Evolutionary conservation across 208 protist genomes (phyloP).

Genomic region (Naegleria fowleri): DNA sequence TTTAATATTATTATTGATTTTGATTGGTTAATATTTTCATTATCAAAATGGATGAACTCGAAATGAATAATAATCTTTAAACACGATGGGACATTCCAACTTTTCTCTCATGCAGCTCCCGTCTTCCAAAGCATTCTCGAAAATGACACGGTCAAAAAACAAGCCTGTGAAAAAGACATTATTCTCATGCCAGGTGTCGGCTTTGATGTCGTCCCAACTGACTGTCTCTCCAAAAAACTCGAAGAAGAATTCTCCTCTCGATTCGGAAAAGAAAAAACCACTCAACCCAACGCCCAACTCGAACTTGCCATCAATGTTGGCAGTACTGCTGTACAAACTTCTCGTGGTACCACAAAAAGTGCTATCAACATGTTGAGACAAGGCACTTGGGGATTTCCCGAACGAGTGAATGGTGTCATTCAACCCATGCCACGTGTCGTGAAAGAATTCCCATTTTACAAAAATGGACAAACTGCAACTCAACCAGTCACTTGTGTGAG

Average conservation of each 20-base stretch:
- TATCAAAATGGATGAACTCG: too few relatives aligned
- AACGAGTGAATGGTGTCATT: not conserved
- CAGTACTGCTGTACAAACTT: not conserved
- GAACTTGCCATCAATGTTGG: not conserved
- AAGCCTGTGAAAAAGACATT: slow-evolving; percentile 4
- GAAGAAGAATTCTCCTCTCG: not conserved
- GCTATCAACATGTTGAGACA: not conserved
- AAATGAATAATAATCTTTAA: too few relatives aligned
- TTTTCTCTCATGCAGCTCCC: too few relatives aligned
- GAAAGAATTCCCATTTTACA: not conserved
- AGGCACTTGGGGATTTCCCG: not conserved
- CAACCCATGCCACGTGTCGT: not conserved
- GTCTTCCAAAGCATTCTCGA: not conserved
- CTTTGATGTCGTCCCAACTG: slow-evolving; percentile 20
- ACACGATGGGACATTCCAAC: too few relatives aligned
- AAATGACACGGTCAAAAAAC: not conserved
- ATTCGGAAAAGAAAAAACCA: not conserved
- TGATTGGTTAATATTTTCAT: too few relatives aligned
- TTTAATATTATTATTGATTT: too few relatives aligned
- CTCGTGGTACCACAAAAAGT: not conserved
- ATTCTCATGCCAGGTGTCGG: not conserved
- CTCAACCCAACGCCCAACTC: not conserved
- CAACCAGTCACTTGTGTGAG: too few relatives aligned
- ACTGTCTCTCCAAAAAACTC: not conserved
- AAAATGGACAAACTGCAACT: not conserved